A percentile compares a stretch with the other conserved stretches of the same genome.
Evolutionary conservation across 2,329 filamentous ascomycete species (phyloP).

Genomic region (Penicillium sp.): DNA sequence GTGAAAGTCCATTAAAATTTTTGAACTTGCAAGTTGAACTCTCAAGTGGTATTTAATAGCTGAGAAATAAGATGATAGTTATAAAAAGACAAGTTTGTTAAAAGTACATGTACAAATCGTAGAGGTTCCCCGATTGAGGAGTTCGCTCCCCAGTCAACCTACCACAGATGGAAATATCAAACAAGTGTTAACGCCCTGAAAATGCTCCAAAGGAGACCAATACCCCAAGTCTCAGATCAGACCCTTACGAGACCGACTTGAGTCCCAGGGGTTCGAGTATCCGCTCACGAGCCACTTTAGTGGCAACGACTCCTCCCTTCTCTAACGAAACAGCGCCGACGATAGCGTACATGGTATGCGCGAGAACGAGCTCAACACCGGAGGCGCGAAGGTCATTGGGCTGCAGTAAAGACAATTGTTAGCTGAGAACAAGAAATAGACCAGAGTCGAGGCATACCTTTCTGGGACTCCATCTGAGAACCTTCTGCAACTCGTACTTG

Average conservation of each 20-base stretch:
- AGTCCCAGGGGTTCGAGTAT: conserved; percentile 52
- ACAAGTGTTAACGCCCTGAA: conserved; percentile 29
- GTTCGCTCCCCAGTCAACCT: conserved; percentile 18
- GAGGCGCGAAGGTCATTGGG: conserved; percentile 61
- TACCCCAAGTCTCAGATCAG: conserved; percentile 16
- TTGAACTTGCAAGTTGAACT: background rate
- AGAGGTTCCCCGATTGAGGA: conserved; percentile 14
- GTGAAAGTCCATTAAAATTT: background rate
- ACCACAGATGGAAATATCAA: conserved; percentile 18
- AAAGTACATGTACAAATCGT: conserved; percentile 31
- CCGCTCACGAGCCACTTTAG: conserved; percentile 64
- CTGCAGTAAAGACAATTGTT: conserved; percentile 27
- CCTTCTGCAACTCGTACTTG: conserved; percentile 61
- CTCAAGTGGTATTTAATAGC: conserved; percentile 15
- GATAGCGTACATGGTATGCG: conserved; percentile 72
- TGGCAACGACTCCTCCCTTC: conserved; percentile 69
- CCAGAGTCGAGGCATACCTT: conserved; percentile 50
- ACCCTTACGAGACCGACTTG: conserved; percentile 22
- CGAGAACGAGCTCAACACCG: conserved; percentile 65
- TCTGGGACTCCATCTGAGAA: conserved; percentile 81
- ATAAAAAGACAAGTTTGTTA: conserved; percentile 21
- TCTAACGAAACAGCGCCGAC: conserved; percentile 84
- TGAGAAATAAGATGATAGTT: conserved; percentile 7
- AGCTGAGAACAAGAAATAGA: conserved; percentile 2
- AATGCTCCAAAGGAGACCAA: conserved; percentile 29